Percentiles rank a stretch among this genome's conserved stretches.
These are phyloP conservation scores for Pachysandra terminalis DNA, from an alignment of 164 flowering plant species.

Conservation along the genomic window DNA sequence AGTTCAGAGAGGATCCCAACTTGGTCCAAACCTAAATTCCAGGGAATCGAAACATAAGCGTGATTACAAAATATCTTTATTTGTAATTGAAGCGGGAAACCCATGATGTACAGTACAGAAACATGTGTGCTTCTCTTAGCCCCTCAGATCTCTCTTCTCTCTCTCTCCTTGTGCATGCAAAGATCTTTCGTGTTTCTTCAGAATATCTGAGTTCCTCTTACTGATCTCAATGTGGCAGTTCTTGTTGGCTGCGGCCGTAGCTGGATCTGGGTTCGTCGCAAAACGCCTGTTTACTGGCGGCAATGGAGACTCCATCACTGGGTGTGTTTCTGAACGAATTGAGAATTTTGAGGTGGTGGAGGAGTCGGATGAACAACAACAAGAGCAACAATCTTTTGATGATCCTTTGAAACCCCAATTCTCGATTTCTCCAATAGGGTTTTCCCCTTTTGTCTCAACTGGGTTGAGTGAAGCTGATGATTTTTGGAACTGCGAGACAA, in stretches of 20 bases:
- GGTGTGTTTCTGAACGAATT: not conserved
- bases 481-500: slow-evolving; percentile 8
- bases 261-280: slow-evolving; percentile 57
- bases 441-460: not conserved
- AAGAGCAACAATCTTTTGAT: not conserved
- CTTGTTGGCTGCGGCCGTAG: slow-evolving; percentile 59
- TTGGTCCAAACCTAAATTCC: no score
- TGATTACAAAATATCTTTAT: no score
- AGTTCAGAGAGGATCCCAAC: no score
- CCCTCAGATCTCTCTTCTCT: not conserved
- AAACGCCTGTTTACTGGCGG: slow-evolving; percentile 25
- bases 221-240: slow-evolving; percentile 59
- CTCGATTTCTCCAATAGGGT: not conserved
- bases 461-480: not conserved
- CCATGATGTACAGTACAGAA: no score
- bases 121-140: no score
- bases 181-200: not conserved
- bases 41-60: no score
- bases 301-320: slow-evolving; percentile 3
- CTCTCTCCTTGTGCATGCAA: not conserved
- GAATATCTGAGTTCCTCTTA: not conserved
- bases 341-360: not conserved
- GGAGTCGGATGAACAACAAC: not conserved
- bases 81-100: no score
- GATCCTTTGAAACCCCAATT: slow-evolving; percentile 7